These are phyloP conservation scores for Marasmius oreades DNA, from an alignment of 1,284 basidiomycete species.

Conservation along the genomic window DNA sequence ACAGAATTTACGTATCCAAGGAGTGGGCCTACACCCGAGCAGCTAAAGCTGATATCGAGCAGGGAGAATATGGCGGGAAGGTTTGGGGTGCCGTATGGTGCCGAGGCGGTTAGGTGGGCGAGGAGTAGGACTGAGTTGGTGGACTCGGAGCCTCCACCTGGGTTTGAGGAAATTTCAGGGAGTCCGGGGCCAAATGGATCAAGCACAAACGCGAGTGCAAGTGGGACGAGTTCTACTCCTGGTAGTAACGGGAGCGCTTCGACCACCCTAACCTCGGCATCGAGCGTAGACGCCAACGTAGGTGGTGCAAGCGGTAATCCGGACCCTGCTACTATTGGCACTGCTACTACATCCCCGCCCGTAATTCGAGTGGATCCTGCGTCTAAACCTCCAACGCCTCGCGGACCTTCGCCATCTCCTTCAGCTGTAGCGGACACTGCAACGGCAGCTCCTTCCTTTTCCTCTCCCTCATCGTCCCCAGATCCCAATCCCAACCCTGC, in stretches of 20 bases:
- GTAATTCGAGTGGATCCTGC: background rate
- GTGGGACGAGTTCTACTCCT: too few relatives aligned
- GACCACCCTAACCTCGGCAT: too few relatives aligned
- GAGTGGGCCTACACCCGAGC: conserved; percentile 48
- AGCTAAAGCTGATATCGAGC: conserved; percentile 47
- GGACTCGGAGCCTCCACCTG: conserved; percentile 28
- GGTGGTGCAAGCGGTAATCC: background rate
- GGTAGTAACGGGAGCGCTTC: too few relatives aligned
- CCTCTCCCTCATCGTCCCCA: background rate
- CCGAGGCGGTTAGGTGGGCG: conserved; percentile 47
- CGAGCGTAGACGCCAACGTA: too few relatives aligned
- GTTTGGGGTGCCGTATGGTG: conserved; percentile 51
- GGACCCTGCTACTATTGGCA: background rate
- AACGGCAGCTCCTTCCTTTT: background rate
- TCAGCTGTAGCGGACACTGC: background rate
- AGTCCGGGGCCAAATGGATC: background rate
- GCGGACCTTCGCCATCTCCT: background rate
- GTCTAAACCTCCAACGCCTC: background rate
- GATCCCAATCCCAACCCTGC: too few relatives aligned
- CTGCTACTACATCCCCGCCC: background rate
- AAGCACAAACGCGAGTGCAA: background rate
- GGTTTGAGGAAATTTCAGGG: conserved; percentile 30
- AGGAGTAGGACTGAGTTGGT: conserved; percentile 33
- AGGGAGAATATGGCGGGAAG: conserved; percentile 38
- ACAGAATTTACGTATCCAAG: conserved; percentile 51